Percentiles rank a stretch among this genome's conserved stretches.
These are phyloP conservation scores for Globisporangium orthogonon DNA, from an alignment of 352 stramenopile genomes.

Conservation along the genomic window DNA sequence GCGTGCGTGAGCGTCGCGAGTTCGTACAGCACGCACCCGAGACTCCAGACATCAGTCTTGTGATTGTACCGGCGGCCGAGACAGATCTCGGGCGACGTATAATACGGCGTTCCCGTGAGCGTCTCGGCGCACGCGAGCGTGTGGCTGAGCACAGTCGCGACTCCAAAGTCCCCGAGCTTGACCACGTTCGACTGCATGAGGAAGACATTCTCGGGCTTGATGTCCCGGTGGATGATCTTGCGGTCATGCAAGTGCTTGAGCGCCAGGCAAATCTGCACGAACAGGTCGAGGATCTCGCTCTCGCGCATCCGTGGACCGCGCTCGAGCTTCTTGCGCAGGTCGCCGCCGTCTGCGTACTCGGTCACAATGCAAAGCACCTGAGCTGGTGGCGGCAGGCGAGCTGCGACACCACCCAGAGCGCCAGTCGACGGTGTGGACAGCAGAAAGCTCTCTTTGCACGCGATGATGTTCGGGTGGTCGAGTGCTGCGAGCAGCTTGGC, in stretches of 20 bases:
- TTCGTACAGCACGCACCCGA: conserved; percentile 93
- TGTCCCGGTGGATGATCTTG: conserved; percentile 84
- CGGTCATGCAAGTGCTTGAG: conserved; percentile 78
- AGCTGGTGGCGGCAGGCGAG: conserved; percentile 1
- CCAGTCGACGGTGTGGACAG: conserved; percentile 8
- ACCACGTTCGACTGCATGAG: conserved; percentile 53
- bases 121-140: conserved; percentile 69
- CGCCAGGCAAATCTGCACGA: conserved; percentile 68
- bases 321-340: conserved; percentile 54
- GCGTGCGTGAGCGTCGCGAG: conserved; percentile 83
- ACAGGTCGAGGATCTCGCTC: conserved; percentile 40
- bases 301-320: conserved; percentile 22
- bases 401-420: not conserved
- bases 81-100: conserved; percentile 93
- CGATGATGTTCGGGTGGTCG: conserved; percentile 82
- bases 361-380: conserved; percentile 80
- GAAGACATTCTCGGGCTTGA: conserved; percentile 88
- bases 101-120: conserved; percentile 84
- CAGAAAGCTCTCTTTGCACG: conserved; percentile 74
- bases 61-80: conserved; percentile 90
- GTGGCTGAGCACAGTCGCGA: conserved; percentile 66
- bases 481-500: conserved; percentile 60
- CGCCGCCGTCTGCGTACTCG: conserved; percentile 74
- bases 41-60: conserved; percentile 93
- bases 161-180: conserved; percentile 76